Conservation (phyloP, 2,329 filamentous ascomycete species). For the Blastomyces silverae region DNA sequence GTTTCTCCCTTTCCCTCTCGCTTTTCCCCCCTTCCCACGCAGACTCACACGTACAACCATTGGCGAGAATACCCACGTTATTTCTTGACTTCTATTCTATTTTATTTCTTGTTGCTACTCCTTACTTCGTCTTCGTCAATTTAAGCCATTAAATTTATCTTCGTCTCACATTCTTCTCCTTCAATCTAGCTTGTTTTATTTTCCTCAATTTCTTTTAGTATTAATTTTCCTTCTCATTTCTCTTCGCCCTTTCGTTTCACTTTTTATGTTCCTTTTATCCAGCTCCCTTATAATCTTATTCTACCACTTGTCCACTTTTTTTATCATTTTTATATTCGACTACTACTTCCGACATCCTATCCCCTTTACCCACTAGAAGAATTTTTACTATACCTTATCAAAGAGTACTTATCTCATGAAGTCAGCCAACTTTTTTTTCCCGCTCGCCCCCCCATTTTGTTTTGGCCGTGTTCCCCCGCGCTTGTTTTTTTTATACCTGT, state of each 20-base stretch:
- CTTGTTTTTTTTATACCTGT: neutral
- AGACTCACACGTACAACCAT: neutral
- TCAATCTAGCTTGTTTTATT: neutral
- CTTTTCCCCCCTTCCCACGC: neutral
- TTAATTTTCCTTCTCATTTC: neutral
- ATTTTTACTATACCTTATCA: neutral
- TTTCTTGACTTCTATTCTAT: neutral
- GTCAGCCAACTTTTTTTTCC: neutral
- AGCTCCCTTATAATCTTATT: neutral
- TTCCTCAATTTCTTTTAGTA: neutral
- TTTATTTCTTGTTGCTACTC: neutral
- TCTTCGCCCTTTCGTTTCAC: neutral
- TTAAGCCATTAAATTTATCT: neutral
- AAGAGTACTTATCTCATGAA: conserved; percentile 1
- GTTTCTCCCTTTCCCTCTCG: neutral
- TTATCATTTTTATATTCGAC: conserved; percentile 1
- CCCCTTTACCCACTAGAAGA: neutral
- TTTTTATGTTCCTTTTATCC: conserved; percentile 3
- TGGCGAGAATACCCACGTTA: conserved; percentile 12
- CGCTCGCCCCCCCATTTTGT: neutral
- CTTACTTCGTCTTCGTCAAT: neutral
- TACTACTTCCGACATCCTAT: neutral
- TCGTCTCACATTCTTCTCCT: neutral
- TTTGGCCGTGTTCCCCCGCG: neutral
- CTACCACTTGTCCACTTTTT: neutral